phyloP scores from a whole-genome alignment of 169 alveolate genomes.

The Cystoisospora suis region DNA sequence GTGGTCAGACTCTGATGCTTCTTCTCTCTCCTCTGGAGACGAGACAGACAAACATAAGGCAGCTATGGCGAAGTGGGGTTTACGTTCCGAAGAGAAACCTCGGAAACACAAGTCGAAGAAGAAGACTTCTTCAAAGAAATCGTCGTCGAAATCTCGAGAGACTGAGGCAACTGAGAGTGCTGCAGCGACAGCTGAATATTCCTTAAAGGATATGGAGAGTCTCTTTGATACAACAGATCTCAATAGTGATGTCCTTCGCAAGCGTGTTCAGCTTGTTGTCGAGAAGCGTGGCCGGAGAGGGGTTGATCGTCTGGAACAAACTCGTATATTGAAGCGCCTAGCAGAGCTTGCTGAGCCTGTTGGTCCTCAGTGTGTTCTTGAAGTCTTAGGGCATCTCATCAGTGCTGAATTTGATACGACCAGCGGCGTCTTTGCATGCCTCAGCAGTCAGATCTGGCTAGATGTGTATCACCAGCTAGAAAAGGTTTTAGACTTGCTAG shows the following conservation, averaged over 20 bases:
- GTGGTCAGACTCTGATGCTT: slow-evolving; percentile 65
- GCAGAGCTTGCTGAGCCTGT: slow-evolving; percentile 77
- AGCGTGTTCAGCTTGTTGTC: slow-evolving; percentile 82
- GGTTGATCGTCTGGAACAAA: slow-evolving; percentile 85
- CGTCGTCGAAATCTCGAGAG: slow-evolving; percentile 74
- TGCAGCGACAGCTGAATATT: slow-evolving; percentile 29
- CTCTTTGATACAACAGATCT: slow-evolving; percentile 79
- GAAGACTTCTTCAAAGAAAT: slow-evolving; percentile 68
- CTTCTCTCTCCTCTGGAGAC: slow-evolving; percentile 39
- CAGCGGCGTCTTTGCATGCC: slow-evolving; percentile 85
- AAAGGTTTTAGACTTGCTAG: slow-evolving; percentile 63
- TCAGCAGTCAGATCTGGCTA: slow-evolving; percentile 82
- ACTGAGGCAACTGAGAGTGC: slow-evolving; percentile 21
- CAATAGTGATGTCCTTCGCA: slow-evolving; percentile 79
- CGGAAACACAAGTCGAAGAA: slow-evolving; percentile 79
- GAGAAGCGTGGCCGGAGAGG: slow-evolving; percentile 91
- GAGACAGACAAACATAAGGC: slow-evolving; percentile 64
- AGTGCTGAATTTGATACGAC: slow-evolving; percentile 88
- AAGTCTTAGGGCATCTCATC: slow-evolving; percentile 85
- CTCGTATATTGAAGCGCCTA: slow-evolving; percentile 79
- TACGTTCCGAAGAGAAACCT: slow-evolving; percentile 78
- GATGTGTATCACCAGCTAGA: slow-evolving; percentile 77
- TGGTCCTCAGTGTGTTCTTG: slow-evolving; percentile 77
- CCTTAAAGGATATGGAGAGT: slow-evolving; percentile 75
- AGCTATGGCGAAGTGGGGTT: slow-evolving; percentile 61